Conservation (phyloP, 1,139 yeast genomes). For the Zygoascus hellenicus region DNA sequence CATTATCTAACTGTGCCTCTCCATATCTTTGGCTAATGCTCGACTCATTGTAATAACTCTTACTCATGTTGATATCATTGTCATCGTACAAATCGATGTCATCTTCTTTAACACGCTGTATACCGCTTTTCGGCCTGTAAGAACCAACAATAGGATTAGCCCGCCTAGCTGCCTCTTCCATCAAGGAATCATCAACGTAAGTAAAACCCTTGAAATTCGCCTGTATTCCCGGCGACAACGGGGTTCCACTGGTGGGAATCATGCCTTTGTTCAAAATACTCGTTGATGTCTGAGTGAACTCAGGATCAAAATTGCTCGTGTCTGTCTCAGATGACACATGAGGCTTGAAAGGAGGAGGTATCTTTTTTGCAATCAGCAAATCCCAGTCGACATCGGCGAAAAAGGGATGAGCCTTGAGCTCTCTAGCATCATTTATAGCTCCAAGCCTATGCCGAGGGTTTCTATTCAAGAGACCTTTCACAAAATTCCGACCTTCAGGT, state of each 20-base stretch:
- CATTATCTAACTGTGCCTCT: conserved; percentile 9
- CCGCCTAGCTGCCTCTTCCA: conserved; percentile 69
- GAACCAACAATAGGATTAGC: conserved; percentile 10
- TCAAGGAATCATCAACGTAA: conserved; percentile 88
- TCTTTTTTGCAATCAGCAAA: conserved; percentile 63
- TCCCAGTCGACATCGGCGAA: conserved; percentile 90
- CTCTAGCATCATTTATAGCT: conserved; percentile 85
- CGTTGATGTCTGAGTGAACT: conserved; percentile 87
- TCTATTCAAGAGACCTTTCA: conserved; percentile 87
- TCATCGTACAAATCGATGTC: conserved; percentile 36
- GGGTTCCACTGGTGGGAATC: conserved; percentile 61
- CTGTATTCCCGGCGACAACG: conserved; percentile 89
- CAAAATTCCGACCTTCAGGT: conserved; percentile 88
- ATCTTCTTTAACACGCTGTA: conserved; percentile 26
- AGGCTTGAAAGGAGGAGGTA: conserved; percentile 98
- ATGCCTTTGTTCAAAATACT: conserved; percentile 66
- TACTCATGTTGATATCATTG: conserved; percentile 32
- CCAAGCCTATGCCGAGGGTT: conserved; percentile 95
- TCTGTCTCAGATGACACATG: conserved; percentile 86
- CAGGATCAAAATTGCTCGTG: conserved; percentile 95
- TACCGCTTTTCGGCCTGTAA: conserved; percentile 15
- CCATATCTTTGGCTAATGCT: conserved; percentile 18
- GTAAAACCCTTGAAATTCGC: conserved; percentile 96
- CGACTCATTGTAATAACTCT: conserved; percentile 27
- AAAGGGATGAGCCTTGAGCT: conserved; percentile 83